Evolutionary conservation across 2,329 filamentous ascomycete species (phyloP).

Genomic region (Claviceps spartinae): DNA sequence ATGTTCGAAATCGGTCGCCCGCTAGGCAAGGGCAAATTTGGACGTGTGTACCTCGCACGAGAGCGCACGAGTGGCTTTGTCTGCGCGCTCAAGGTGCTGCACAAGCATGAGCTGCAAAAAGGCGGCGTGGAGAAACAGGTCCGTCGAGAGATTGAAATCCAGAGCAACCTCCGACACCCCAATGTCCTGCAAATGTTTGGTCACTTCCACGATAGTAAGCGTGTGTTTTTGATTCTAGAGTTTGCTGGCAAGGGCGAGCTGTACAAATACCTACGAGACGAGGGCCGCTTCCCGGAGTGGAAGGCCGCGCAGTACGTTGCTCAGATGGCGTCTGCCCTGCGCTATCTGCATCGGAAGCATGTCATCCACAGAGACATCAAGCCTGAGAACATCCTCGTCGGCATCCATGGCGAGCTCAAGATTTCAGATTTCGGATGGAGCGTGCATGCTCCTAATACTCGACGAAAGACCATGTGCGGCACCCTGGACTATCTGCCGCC

Average conservation of each 20-base stretch:
- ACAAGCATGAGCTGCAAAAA: constrained; percentile 56
- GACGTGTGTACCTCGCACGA: constrained; percentile 57
- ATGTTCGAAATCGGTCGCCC: constrained; percentile 69
- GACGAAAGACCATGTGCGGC: constrained; percentile 89
- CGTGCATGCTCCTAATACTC: constrained; percentile 90
- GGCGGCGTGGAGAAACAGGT: constrained; percentile 58
- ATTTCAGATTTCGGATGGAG: constrained; percentile 98
- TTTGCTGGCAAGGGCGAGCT: constrained; percentile 53
- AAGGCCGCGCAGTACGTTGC: constrained; percentile 59
- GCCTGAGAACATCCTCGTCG: constrained; percentile 29
- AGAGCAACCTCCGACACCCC: constrained; percentile 57
- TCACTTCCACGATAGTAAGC: constrained; percentile 59
- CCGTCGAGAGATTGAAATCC: constrained; percentile 59
- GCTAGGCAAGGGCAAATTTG: constrained; percentile 61
- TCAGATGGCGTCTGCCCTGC: constrained; percentile 43
- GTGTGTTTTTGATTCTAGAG: constrained; percentile 59
- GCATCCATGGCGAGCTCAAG: constrained; percentile 95
- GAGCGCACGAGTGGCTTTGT: constrained; percentile 54
- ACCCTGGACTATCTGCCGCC: constrained; percentile 95
- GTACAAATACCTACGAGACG: constrained; percentile 57
- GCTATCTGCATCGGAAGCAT: constrained; percentile 18
- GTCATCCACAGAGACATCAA: constrained; percentile 22
- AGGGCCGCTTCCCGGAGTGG: constrained; percentile 53
- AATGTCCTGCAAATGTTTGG: constrained; percentile 51
- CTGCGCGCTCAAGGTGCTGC: constrained; percentile 57